Conservation (phyloP, 2,329 filamentous ascomycete genomes). For the Cytospora chrysosperma region DNA sequence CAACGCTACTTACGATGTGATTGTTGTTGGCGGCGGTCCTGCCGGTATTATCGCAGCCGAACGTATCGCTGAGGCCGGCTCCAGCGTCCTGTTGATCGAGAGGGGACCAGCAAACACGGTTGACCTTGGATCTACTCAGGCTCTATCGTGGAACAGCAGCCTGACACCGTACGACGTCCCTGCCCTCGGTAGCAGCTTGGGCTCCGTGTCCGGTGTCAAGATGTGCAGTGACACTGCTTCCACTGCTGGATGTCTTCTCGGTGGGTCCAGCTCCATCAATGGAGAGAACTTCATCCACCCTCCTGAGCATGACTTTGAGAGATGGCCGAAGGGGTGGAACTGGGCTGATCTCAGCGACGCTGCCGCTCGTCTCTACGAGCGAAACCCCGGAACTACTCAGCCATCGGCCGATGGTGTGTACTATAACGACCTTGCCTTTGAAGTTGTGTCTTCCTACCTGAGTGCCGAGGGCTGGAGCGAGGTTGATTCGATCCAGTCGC, state of each 20-base stretch:
- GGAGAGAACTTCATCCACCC: constrained; percentile 36
- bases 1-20: constrained; percentile 40
- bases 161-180: constrained; percentile 35
- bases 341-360: constrained; percentile 30
- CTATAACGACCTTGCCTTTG: constrained; percentile 23
- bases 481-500: constrained; percentile 25
- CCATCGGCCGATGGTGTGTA: constrained; percentile 30
- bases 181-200: constrained; percentile 29
- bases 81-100: constrained; percentile 39
- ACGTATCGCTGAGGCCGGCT: constrained; percentile 37
- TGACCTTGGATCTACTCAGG: constrained; percentile 32
- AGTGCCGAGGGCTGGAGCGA: constrained; percentile 23
- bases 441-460: constrained; percentile 23
- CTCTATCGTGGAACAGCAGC: constrained; percentile 35
- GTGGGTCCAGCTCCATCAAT: constrained; percentile 37
- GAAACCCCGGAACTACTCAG: constrained; percentile 30
- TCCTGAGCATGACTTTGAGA: constrained; percentile 34
- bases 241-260: constrained; percentile 38
- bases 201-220: constrained; percentile 25
- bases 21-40: constrained; percentile 39
- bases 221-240: constrained; percentile 38
- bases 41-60: constrained; percentile 38
- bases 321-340: constrained; percentile 34
- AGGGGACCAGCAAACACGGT: constrained; percentile 37
- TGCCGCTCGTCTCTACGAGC: constrained; percentile 30